Evolutionary conservation across 2,329 filamentous ascomycete species (phyloP), one percentile per base, ranked within the genome.

Genomic region (Neocucurbitaria cava): DNA sequence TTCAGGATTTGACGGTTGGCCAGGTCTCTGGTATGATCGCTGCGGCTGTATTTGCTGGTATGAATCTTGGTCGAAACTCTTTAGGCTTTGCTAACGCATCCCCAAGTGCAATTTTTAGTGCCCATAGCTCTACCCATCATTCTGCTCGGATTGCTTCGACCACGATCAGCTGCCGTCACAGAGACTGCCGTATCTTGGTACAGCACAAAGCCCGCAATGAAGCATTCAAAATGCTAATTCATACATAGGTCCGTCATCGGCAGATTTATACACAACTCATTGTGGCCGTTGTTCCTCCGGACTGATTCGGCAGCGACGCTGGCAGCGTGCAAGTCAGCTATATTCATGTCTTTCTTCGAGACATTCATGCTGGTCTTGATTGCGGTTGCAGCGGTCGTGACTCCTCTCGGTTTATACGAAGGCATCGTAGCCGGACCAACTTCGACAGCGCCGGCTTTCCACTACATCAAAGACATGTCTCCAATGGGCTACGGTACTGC

Each of bases 331-430:
- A 58, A 20, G 59, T 75, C 31, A 46, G 21, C 47, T 70, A 15
- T 67, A 59, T 5, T 68, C 60, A 52, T 31, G 71, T 39, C 62
- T 58, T 15, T 46, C 30, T 48, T 51, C 20, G 40, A 42, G 7
- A 54, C 49, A 1, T 56, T 54, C 40, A 52, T 49, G 48, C 48
- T 74, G 24, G 73, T 17, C 47, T 80, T 9, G 28, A 65, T 77
- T 3, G 70, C 76, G 0, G 52, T 81, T 13, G 73, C 80, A 1
- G 75, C 78, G n/a, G 70, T 82, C 5, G 66, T 81, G 3, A 82
- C 80, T 0, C 80, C 80, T 0, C 64, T 82, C 4, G 80, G 80
- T 2, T 66, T 83, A 0, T 78, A 78, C 42, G 75, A 82, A n/a
- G 62, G 68, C 4, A 58, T 80, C 30, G 67, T 66, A 1, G 44